A percentile compares a stretch with the other conserved stretches of the same genome.
These are phyloP conservation scores for Penicillium sp. DNA, from an alignment of 2,329 filamentous ascomycete species.

Conservation along the genomic window DNA sequence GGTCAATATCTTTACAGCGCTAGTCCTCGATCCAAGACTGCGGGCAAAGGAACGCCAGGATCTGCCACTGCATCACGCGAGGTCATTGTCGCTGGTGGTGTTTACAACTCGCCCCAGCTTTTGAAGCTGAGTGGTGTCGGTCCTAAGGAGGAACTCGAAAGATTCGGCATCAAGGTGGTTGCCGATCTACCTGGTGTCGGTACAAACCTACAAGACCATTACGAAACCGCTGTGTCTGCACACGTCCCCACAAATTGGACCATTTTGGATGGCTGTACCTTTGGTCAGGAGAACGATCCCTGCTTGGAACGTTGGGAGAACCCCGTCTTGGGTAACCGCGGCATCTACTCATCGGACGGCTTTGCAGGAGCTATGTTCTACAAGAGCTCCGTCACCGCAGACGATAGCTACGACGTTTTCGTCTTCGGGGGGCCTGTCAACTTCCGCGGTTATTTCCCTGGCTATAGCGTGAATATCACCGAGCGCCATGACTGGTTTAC, in stretches of 20 bases:
- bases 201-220: constrained; percentile 64
- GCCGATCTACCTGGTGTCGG: constrained; percentile 64
- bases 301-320: constrained; percentile 49
- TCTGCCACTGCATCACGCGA: constrained; percentile 46
- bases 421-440: constrained; percentile 58
- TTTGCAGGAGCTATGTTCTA: constrained; percentile 53
- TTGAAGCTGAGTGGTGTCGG: constrained; percentile 68
- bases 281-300: constrained; percentile 33
- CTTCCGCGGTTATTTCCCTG: constrained; percentile 55
- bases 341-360: constrained; percentile 53
- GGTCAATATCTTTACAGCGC: constrained; percentile 52
- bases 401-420: constrained; percentile 56
- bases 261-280: constrained; percentile 37
- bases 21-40: constrained; percentile 37
- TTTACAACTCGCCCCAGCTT: constrained; percentile 65
- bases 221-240: constrained; percentile 39
- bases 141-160: constrained; percentile 53
- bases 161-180: constrained; percentile 56
- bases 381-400: constrained; percentile 37
- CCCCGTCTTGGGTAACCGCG: constrained; percentile 37
- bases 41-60: constrained; percentile 38
- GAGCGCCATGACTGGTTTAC: constrained; percentile 45
- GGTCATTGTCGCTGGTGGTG: constrained; percentile 53
- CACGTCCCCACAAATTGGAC: constrained; percentile 45
- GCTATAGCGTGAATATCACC: constrained; percentile 46